Evolutionary conservation across 1,284 basidiomycete genomes (phyloP), one percentile per base, ranked within the genome.

Genomic region (Xerocomus nothofagi): DNA sequence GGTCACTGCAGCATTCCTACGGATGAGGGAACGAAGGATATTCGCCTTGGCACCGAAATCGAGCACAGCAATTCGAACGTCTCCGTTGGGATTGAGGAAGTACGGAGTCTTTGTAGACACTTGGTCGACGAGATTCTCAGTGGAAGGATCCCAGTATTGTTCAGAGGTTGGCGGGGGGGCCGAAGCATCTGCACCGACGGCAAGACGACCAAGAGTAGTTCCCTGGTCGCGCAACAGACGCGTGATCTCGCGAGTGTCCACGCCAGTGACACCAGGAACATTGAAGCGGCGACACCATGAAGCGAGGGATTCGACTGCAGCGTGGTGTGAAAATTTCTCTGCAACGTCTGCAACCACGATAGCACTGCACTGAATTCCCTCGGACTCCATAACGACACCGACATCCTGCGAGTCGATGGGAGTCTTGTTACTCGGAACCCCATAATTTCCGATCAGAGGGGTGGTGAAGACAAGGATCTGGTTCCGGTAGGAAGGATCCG

Each of bases 1-100:
- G 6, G 96, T 98, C 43, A 99, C 92, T 26, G 88, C 81, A 1
- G 93, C 96, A 44, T 86, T 90, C 34, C 94, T 87, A 58, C 90
- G 88, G 59, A 98, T 85, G 50, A 99, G 84, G 8, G 93, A 88
- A 53, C 96, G 92, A 51, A 93, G 74, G 56, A 99, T 99, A 75
- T 99, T 99, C 54, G 96, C 95, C 73, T 99, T 99, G 58, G 87
- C 88, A 57, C 97, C 97, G 70, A 98, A 99, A 71, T 99, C 96
- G 57, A 99, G 84, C 27, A 99, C 87, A 21, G 95, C 96, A 56
- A 99, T 92, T 67, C 88, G 90, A 61, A 95, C 83, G 53, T 91
- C 88, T 32, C 94, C 95, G 9, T 76, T 74, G 15, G 92, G 86
- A 71, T 99, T 98, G 43, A 99, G 80, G 10, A 83, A 79, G 73